Evolutionary conservation across 2,329 filamentous ascomycete species (phyloP), one percentile per base, ranked within the genome.

Genomic region (Ascochyta pisi): DNA sequence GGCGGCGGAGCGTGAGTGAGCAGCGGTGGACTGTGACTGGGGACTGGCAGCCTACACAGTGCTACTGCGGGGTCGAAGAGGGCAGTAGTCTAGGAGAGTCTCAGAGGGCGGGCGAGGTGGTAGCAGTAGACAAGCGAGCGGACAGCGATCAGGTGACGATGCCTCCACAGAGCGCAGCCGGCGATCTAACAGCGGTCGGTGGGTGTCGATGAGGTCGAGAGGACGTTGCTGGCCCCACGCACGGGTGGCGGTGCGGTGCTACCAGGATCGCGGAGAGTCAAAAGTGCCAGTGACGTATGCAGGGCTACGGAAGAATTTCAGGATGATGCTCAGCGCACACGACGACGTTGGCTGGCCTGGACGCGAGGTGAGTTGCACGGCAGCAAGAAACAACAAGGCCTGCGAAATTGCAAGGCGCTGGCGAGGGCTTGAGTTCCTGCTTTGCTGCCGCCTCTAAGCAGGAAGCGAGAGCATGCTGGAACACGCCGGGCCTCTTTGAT

Each of bases 171-270:
- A 61, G 43, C 34, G 22, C 39, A 47, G 51, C 57, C 53, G 58
- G 54, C 57, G 54, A 58, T 62, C 48, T 53, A 26, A 3, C 3
- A 59, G 63, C 45, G 47, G 50, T 43, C 46, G 44, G 44, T 52
- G 50, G 41, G 55, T 60, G 54, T 54, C 54, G 58, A 57, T 51
- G 51, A 62, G 61, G 61, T 60, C 62, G 60, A 57, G 55, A 39
- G 54, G 50, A 47, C 44, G 57, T 62, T 56, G 57, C 16, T 61
- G 54, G 63, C 59, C 46, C 59, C 53, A 55, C 47, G 46, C 45
- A 47, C 16, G 39, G 51, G 66, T 66, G 63, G 66, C 65, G 63
- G 64, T 57, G 61, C 61, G 44, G 33, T 49, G 42, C 38, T 29
- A 52, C 46, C 55, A 55, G 51, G 54, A 52, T 61, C 38, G 59